Evolutionary conservation across 2,329 filamentous ascomycete species (phyloP).

Genomic region (Hirsutella thompsonii): DNA sequence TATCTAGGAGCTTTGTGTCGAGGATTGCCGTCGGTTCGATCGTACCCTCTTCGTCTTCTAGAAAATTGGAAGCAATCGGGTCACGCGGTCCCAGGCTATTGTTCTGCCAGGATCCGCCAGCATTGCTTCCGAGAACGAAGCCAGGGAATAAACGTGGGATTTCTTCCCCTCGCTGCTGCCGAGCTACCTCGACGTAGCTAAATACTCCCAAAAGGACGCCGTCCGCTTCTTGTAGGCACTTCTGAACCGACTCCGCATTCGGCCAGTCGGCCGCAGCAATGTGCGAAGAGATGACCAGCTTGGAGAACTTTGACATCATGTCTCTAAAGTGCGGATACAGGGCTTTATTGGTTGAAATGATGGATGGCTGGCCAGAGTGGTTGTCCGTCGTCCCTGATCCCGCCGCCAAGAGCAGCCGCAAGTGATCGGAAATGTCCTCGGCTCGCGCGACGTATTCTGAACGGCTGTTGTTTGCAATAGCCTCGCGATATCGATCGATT

Average conservation of each 20-base stretch:
- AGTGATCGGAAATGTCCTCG: conserved; percentile 96
- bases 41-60: conserved; percentile 66
- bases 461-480: conserved; percentile 70
- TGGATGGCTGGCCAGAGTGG: conserved; percentile 96
- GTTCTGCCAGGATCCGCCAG: conserved; percentile 80
- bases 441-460: conserved; percentile 87
- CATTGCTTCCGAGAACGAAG: conserved; percentile 75
- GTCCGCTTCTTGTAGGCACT: conserved; percentile 94
- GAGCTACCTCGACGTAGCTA: conserved; percentile 90
- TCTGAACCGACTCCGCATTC: conserved; percentile 83
- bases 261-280: conserved; percentile 96
- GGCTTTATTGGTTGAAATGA: conserved; percentile 95
- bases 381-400: conserved; percentile 97
- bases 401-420: conserved; percentile 84
- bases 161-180: conserved; percentile 84
- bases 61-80: conserved; percentile 67
- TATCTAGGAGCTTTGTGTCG: conserved; percentile 65
- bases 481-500: conserved; percentile 79
- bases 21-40: conserved; percentile 61
- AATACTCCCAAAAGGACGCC: conserved; percentile 89
- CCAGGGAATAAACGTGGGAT: conserved; percentile 88
- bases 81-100: conserved; percentile 54
- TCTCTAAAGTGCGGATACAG: conserved; percentile 95
- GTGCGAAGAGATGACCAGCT: conserved; percentile 92
- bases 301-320: conserved; percentile 99